Evolutionary conservation across 352 stramenopile species (phyloP).

Genomic region (Salisapilia sapeloensis): DNA sequence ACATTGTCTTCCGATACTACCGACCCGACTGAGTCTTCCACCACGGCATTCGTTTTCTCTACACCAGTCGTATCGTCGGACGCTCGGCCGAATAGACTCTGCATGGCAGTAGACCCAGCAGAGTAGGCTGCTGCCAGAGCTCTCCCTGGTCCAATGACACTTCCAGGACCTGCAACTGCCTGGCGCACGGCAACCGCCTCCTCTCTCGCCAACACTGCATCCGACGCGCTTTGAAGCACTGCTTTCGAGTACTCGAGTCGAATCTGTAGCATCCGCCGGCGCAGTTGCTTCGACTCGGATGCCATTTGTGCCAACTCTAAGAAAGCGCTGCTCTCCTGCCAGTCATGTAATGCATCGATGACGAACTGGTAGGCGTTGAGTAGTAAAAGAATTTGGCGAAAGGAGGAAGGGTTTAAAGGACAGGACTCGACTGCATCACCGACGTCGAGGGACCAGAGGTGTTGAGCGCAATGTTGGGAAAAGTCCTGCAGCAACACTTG

Average conservation of each 20-base stretch:
- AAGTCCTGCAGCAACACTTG: conserved; percentile 21
- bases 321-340: conserved; percentile 54
- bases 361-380: conserved; percentile 32
- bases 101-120: conserved; percentile 53
- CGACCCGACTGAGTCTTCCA: neutral
- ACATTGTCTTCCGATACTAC: neutral
- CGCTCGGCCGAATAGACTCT: conserved; percentile 29
- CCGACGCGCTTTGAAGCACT: conserved; percentile 24
- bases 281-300: conserved; percentile 27
- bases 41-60: neutral
- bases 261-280: conserved; percentile 35
- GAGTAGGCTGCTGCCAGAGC: conserved; percentile 57
- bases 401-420: neutral
- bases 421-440: no score
- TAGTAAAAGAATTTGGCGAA: conserved; percentile 5
- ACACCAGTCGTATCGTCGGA: neutral
- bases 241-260: conserved; percentile 36
- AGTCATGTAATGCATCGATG: conserved; percentile 15
- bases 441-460: no score
- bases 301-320: conserved; percentile 45
- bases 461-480: conserved; percentile 3
- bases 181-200: conserved; percentile 53
- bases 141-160: conserved; percentile 52
- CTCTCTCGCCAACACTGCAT: conserved; percentile 36
- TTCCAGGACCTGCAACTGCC: conserved; percentile 38